These are phyloP conservation scores for Cajanus cajan DNA, from an alignment of 306 rosid genomes.

Conservation along the genomic window DNA sequence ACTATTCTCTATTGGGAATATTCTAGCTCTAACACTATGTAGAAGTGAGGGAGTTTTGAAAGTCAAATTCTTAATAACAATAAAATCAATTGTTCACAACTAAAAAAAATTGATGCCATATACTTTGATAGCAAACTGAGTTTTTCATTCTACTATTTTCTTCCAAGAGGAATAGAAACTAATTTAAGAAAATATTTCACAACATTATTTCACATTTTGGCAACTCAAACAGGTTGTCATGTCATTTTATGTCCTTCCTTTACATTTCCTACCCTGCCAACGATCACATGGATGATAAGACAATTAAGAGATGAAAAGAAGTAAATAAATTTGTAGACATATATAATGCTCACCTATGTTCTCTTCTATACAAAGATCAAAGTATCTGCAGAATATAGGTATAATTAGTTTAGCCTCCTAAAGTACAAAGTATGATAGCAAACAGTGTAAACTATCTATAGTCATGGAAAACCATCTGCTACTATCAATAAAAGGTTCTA, in stretches of 20 bases:
- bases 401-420: slow-evolving; percentile 19
- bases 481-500: slow-evolving; percentile 97
- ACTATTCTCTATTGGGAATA: slow-evolving; percentile 60
- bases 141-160: not conserved
- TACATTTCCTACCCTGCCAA: not conserved
- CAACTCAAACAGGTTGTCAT: not conserved
- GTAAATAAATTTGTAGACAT: slow-evolving; percentile 15
- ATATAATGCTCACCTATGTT: slow-evolving; percentile 69
- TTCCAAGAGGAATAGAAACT: slow-evolving; percentile 9
- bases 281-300: not conserved
- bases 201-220: not conserved
- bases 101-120: not conserved
- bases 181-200: slow-evolving; percentile 14
- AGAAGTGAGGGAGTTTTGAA: slow-evolving; percentile 58
- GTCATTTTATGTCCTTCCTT: not conserved
- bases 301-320: slow-evolving; percentile 17
- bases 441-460: slow-evolving; percentile 11
- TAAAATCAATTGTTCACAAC: not conserved
- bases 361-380: slow-evolving; percentile 97
- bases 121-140: not conserved
- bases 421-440: slow-evolving; percentile 17
- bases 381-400: slow-evolving; percentile 63
- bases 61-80: not conserved
- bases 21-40: slow-evolving; percentile 56
- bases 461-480: slow-evolving; percentile 69